These are phyloP conservation scores for Conoideocrella luteorostrata DNA, from an alignment of 2,329 filamentous ascomycete genomes.

Conservation along the genomic window DNA sequence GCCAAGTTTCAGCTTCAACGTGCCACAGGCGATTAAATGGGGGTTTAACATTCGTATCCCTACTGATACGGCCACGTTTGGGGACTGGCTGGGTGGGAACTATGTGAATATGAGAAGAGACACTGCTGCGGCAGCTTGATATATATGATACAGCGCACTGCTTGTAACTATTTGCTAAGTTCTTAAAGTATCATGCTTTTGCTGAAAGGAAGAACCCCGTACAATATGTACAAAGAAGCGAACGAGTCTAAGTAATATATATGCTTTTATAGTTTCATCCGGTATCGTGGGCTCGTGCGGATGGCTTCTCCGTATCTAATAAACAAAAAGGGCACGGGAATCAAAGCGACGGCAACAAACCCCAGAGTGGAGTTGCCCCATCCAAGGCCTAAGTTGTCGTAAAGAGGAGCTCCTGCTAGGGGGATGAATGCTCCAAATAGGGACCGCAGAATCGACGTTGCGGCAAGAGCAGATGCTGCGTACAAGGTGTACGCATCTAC, in stretches of 20 bases:
- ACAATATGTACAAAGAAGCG: too few relatives aligned
- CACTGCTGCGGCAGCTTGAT: not conserved
- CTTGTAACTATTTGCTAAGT: too few relatives aligned
- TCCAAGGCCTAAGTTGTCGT: slow-evolving; percentile 32
- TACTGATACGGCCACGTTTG: not conserved
- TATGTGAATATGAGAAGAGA: slow-evolving; percentile 3
- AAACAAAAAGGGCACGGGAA: slow-evolving; percentile 34
- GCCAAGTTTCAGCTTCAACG: not conserved
- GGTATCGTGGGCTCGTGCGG: not conserved
- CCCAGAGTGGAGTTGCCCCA: slow-evolving; percentile 37
- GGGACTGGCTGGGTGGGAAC: slow-evolving; percentile 1
- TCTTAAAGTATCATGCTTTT: too few relatives aligned
- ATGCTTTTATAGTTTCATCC: not conserved
- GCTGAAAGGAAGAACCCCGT: too few relatives aligned
- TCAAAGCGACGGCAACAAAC: slow-evolving; percentile 32
- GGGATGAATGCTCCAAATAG: not conserved
- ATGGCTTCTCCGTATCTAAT: slow-evolving; percentile 30
- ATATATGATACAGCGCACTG: not conserved
- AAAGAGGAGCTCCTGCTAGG: slow-evolving; percentile 6
- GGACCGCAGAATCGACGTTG: not conserved
- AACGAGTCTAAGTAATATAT: too few relatives aligned
- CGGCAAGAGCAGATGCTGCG: too few relatives aligned
- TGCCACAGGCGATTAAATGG: not conserved
- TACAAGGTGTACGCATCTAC: too few relatives aligned
- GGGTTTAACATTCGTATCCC: slow-evolving; percentile 1